Base-by-base conservation (phyloP, 2,329 filamentous ascomycete species). In the Atkinsonella texensis region DNA sequence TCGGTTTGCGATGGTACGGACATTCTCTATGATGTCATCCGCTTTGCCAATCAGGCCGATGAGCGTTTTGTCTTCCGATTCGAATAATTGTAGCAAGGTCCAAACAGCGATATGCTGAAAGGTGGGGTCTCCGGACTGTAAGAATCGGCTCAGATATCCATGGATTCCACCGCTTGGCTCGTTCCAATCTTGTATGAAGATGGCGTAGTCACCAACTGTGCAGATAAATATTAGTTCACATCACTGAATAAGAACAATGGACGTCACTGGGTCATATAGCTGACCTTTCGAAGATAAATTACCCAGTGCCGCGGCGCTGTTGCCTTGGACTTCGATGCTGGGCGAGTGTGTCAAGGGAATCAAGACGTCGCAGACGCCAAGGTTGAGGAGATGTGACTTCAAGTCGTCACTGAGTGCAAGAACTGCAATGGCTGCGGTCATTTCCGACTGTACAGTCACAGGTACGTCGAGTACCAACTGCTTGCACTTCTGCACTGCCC, bases 91-190 rank as follows among this genome's bases (percentile, higher is more conserved):
- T 3, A 98, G 79, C 46, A 98, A 72, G 1, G 93, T 98, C 93
- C 93, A 98, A 56, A 97, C 95, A 48, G 93, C 93, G 63, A 98
- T 98, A 66, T 98, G 93, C 69, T 98, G 93, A 75, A 98, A 98
- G 0, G 93, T 98, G 1, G 93, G 84, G 64, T 98, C 93, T 41
- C 90, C 91, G 57, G 89, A 96, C 44, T 87, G 87, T 17, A 98
- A 77, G 75, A 98, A 98, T 51, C 91, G 84, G 60, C 84, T 87
- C 38, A 98, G 77, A 64, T 98, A 98, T 50, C 93, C 93, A 64
- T 96, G 90, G 55, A 98, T 95, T 45, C 93, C 93, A 45, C 89
- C 93, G 55, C 89, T 86, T 2, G 93, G 93, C 61, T 95, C 85
- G 17, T 79, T 83, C 93, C 93, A 98, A 68, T 95, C 88, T 59